Conservation (phyloP, 169 alveolate species). For the Amoebophrya sp. region DNA sequence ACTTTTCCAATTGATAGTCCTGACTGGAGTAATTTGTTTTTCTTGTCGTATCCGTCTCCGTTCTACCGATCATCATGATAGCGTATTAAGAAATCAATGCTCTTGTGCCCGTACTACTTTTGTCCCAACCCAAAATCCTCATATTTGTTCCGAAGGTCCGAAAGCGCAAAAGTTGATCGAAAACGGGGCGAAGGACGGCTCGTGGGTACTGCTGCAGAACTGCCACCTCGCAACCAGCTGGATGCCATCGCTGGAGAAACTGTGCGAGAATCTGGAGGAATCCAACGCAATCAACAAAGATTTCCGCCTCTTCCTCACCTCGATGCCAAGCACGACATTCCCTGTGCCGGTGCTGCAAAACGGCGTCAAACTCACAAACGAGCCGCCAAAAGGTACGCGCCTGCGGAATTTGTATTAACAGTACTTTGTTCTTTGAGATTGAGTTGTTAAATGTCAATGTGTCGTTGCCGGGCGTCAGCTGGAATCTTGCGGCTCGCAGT, state of each 20-base stretch:
- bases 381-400: conserved; percentile 81
- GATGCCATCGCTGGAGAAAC: conserved; percentile 81
- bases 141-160: conserved; percentile 71
- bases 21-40: no score
- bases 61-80: no score
- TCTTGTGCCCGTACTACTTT: no score
- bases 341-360: conserved; percentile 67
- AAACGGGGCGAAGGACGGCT: conserved; percentile 46
- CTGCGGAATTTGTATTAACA: conserved; percentile 31
- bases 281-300: conserved; percentile 56
- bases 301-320: conserved; percentile 79
- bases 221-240: conserved; percentile 82
- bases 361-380: conserved; percentile 81
- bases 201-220: conserved; percentile 64
- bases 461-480: no score
- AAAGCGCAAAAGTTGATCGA: conserved; percentile 75
- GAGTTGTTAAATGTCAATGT: no score
- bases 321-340: conserved; percentile 70
- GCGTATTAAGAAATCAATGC: no score
- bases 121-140: no score
- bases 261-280: conserved; percentile 68
- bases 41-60: no score
- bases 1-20: no score
- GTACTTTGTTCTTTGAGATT: no score
- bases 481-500: no score